Percentiles rank a stretch among this genome's conserved stretches.
Conservation (phyloP, 345 rosid species). For the Euphorbia pulcherrima region DNA sequence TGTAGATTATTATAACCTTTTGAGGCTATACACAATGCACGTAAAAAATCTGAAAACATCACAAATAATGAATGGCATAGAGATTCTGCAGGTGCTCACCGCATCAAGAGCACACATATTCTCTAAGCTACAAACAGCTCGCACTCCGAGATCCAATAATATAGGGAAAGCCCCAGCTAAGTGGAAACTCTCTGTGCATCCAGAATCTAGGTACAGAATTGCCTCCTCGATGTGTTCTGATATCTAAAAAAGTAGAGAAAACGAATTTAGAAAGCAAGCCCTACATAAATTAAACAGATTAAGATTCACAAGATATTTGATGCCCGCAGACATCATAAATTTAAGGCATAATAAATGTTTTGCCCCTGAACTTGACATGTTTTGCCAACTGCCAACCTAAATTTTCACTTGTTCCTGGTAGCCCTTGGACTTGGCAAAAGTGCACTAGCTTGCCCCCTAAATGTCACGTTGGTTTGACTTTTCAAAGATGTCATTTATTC, state of each 20-base stretch:
- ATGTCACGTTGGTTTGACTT: too few relatives aligned
- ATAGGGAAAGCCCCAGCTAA: conserved; percentile 75
- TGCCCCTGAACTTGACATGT: too few relatives aligned
- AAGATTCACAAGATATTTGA: not conserved
- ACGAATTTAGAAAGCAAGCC: not conserved
- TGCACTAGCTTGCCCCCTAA: too few relatives aligned
- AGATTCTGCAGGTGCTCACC: conserved; percentile 41
- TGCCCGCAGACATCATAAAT: not conserved
- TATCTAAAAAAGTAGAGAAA: conserved; percentile 36
- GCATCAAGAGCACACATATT: conserved; percentile 65
- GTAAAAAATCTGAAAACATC: not conserved
- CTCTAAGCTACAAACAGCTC: conserved; percentile 78
- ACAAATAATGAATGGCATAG: not conserved
- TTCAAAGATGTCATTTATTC: too few relatives aligned
- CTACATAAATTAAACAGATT: not conserved
- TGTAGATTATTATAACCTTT: conserved; percentile 11
- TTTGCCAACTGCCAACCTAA: too few relatives aligned
- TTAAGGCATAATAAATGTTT: too few relatives aligned
- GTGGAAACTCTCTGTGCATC: conserved; percentile 93
- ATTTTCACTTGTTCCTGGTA: too few relatives aligned
- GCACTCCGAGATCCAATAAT: conserved; percentile 66
- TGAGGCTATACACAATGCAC: conserved; percentile 1
- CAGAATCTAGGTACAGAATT: conserved; percentile 76
- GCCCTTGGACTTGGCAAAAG: too few relatives aligned
- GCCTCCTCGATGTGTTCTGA: conserved; percentile 66